A percentile compares a stretch with the other conserved stretches of the same genome.
Conservation (phyloP, 495 filamentous ascomycete genomes). For the Aspergillus incahuasiensis region DNA sequence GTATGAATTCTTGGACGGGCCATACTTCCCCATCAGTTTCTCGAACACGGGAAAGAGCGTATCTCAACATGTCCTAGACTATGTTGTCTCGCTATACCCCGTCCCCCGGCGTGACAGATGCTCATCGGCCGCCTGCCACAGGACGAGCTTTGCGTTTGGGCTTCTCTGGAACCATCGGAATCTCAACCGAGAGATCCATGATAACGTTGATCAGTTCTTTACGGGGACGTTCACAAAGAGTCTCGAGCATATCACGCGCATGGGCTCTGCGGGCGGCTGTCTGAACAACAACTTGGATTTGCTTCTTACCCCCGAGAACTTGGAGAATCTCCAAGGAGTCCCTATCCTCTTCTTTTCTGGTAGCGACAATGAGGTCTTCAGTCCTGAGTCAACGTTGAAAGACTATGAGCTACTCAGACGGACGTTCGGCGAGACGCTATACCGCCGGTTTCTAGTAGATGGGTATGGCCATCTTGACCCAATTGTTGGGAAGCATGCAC, state of each 20-base stretch:
- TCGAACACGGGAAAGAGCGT: neutral
- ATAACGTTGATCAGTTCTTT: constrained; percentile 57
- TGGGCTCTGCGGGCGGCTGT: constrained; percentile 47
- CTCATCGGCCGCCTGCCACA: constrained; percentile 57
- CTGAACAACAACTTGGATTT: constrained; percentile 26
- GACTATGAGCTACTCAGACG: constrained; percentile 54
- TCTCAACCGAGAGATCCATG: constrained; percentile 59
- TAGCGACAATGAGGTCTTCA: constrained; percentile 55
- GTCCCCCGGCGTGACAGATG: constrained; percentile 54
- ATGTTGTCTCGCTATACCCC: constrained; percentile 50
- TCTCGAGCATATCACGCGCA: constrained; percentile 34
- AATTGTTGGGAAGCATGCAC: constrained; percentile 61
- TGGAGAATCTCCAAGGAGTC: constrained; percentile 49
- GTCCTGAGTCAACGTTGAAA: constrained; percentile 51
- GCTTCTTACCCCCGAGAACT: constrained; percentile 45
- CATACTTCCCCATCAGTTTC: constrained; percentile 13
- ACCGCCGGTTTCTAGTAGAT: constrained; percentile 50
- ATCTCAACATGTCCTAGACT: constrained; percentile 14
- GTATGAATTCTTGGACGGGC: constrained; percentile 14
- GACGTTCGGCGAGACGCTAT: constrained; percentile 45
- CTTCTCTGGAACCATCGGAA: constrained; percentile 60
- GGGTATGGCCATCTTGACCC: constrained; percentile 66
- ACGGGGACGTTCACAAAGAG: constrained; percentile 57
- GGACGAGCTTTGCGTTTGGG: constrained; percentile 57
- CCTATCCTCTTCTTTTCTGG: constrained; percentile 58